phyloP scores from a whole-genome alignment of 495 filamentous ascomycete genomes.

The Tetracladium setigerum region DNA sequence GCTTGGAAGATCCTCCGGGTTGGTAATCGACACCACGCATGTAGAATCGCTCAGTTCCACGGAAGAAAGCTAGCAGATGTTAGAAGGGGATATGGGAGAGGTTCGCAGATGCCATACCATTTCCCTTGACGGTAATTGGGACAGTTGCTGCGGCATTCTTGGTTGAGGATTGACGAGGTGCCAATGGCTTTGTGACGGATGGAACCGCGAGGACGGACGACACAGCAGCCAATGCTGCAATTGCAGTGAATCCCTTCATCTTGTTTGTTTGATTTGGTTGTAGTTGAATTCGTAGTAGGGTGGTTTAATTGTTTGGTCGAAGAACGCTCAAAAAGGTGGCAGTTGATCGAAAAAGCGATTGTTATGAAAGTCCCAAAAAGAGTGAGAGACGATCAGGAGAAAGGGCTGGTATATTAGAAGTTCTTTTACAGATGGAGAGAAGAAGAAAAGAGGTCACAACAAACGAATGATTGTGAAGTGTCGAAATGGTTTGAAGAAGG shows the following conservation, averaged over 20 bases:
- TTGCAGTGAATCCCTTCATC: constrained; percentile 47
- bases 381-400: constrained; percentile 27
- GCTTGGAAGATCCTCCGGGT: constrained; percentile 76
- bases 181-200: constrained; percentile 42
- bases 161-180: constrained; percentile 4
- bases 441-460: constrained; percentile 23
- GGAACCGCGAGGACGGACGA: constrained; percentile 44
- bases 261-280: constrained; percentile 22
- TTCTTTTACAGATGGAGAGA: neutral
- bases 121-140: constrained; percentile 51
- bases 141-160: constrained; percentile 20
- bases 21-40: constrained; percentile 94
- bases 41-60: constrained; percentile 78
- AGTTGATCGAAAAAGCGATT: constrained; percentile 22
- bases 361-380: constrained; percentile 27
- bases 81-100: constrained; percentile 4
- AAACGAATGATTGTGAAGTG: constrained; percentile 27
- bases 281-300: constrained; percentile 14
- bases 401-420: constrained; percentile 17
- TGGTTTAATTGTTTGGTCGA: constrained; percentile 4
- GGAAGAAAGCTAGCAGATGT: constrained; percentile 60
- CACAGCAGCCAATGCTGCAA: constrained; percentile 47
- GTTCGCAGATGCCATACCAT: constrained; percentile 21
- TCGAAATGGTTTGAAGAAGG: constrained; percentile 21
- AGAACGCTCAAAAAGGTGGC: constrained; percentile 8